Percentiles rank a stretch among this genome's conserved stretches.
Conservation (phyloP, 2,329 filamentous ascomycete genomes). For the Penicillium sp. region DNA sequence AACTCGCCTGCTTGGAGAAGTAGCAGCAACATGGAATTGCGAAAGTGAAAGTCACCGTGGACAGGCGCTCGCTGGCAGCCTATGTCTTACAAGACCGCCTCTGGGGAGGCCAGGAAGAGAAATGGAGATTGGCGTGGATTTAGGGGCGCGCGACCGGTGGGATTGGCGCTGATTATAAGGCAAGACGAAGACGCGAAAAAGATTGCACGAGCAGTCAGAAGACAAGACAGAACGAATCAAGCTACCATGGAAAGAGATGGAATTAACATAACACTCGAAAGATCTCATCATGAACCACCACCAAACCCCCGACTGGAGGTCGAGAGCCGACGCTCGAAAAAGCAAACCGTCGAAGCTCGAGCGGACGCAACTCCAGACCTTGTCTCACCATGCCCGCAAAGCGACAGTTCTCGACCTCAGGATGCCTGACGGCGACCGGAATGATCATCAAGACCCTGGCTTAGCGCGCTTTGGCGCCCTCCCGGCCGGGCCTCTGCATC, state of each 20-base stretch:
- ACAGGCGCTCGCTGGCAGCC: slow-evolving; percentile 1
- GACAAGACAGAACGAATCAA: slow-evolving; percentile 12
- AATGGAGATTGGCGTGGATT: not conserved
- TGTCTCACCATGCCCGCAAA: slow-evolving; percentile 35
- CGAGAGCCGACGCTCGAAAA: slow-evolving; percentile 6
- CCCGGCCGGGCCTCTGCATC: slow-evolving; percentile 12
- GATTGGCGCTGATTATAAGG: slow-evolving; percentile 6
- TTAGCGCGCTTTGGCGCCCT: slow-evolving; percentile 26
- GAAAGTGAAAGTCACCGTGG: slow-evolving; percentile 8
- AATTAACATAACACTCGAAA: not conserved
- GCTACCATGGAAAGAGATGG: not conserved
- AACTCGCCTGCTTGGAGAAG: slow-evolving; percentile 33
- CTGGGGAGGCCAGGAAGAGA: slow-evolving; percentile 12
- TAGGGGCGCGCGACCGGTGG: slow-evolving; percentile 11
- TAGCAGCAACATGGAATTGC: slow-evolving; percentile 38
- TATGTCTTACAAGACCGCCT: slow-evolving; percentile 13
- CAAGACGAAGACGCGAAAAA: not conserved
- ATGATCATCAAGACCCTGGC: slow-evolving; percentile 28
- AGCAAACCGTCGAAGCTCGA: slow-evolving; percentile 11
- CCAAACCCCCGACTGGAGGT: not conserved
- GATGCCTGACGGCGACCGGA: slow-evolving; percentile 26
- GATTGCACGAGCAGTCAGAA: not conserved
- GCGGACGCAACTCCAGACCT: slow-evolving; percentile 26
- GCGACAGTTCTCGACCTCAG: slow-evolving; percentile 25
- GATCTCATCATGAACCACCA: not conserved